Evolutionary conservation across 1,284 basidiomycete species (phyloP).

Genomic region (Trametes polyzona): DNA sequence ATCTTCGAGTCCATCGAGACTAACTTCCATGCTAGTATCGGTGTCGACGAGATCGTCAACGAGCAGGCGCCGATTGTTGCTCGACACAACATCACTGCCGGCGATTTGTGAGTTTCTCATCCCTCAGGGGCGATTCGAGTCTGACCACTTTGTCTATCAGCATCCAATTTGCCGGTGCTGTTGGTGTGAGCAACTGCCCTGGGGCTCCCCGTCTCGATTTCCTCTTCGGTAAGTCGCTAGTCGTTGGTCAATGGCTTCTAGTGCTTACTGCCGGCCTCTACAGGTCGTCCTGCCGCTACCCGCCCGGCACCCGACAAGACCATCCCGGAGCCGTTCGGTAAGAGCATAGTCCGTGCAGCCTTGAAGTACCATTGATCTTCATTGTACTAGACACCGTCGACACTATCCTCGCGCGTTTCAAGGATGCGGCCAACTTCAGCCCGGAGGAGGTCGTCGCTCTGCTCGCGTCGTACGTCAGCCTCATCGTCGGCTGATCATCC

Average conservation of each 20-base stretch:
- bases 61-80: constrained; percentile 15
- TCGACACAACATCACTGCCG: constrained; percentile 40
- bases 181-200: constrained; percentile 46
- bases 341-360: background rate
- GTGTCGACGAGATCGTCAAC: constrained; percentile 20
- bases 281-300: constrained; percentile 12
- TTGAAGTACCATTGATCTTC: background rate
- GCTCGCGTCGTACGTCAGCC: constrained; percentile 34
- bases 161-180: constrained; percentile 46
- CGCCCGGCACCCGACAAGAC: constrained; percentile 41
- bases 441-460: constrained; percentile 46
- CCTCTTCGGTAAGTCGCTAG: constrained; percentile 40
- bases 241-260: background rate
- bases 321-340: constrained; percentile 43
- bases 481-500: background rate
- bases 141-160: background rate
- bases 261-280: background rate
- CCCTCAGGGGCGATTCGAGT: too few relatives aligned
- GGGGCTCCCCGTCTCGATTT: constrained; percentile 45
- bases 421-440: constrained; percentile 39
- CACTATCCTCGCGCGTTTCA: constrained; percentile 43
- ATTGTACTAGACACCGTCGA: constrained; percentile 37
- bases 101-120: constrained; percentile 37
- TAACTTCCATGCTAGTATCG: constrained; percentile 19
- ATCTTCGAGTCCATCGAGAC: constrained; percentile 20